Conservation (phyloP, 1,284 basidiomycete species). For the Pseudomicrostroma phylloplanum region DNA sequence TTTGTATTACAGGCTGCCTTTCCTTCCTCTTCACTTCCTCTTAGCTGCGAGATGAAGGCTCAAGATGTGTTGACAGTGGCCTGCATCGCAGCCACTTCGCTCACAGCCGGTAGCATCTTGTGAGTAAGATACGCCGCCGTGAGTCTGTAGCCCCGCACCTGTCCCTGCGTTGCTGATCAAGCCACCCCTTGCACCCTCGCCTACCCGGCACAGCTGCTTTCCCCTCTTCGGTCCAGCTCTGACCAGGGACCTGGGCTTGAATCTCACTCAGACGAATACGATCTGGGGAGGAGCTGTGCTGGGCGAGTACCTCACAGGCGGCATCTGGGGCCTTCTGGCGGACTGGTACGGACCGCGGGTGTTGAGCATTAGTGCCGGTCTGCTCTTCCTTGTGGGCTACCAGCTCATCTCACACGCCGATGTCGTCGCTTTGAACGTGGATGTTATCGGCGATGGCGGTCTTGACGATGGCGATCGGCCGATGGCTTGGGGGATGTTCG, state of each 20-base stretch:
- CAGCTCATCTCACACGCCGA: conserved; percentile 21
- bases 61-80: conserved; percentile 11
- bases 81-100: conserved; percentile 12
- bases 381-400: conserved; percentile 22
- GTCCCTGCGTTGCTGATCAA: neutral
- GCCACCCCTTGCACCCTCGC: neutral
- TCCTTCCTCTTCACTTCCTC: conserved; percentile 11
- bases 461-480: neutral
- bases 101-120: conserved; percentile 19
- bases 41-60: neutral
- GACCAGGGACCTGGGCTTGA: conserved; percentile 17
- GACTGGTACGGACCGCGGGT: conserved; percentile 19
- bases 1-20: conserved; percentile 16
- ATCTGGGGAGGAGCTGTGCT: conserved; percentile 20
- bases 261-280: conserved; percentile 19
- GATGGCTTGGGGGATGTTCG: neutral
- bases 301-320: conserved; percentile 22
- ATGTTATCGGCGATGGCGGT: neutral
- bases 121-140: neutral
- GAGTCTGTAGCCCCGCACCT: neutral
- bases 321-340: conserved; percentile 14
- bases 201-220: conserved; percentile 8
- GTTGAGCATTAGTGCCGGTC: conserved; percentile 12
- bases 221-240: conserved; percentile 22
- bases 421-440: conserved; percentile 1